Evolutionary conservation across 176 grass and related monocot genomes (phyloP), one percentile per base, ranked within the genome.

Genomic region (Bromus sterilis): DNA sequence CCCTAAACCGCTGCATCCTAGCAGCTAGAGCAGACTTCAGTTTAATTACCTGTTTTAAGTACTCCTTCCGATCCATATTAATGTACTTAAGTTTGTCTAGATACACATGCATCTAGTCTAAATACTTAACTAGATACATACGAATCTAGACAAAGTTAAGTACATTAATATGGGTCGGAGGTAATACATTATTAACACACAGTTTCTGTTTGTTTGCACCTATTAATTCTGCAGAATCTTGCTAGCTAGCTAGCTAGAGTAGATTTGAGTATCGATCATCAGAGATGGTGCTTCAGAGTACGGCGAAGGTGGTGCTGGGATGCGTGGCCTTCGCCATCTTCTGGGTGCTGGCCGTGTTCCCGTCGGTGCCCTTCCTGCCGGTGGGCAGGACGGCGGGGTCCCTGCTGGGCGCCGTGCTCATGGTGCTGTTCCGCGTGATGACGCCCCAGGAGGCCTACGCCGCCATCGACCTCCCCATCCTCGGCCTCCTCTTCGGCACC

Each of bases 261-360:
- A 39, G 30, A 60, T 63, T 55, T 14, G 34, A 24, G 76, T n/a
- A n/a, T n/a, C n/a, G 66, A 46, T 14, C 2, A 49, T 70, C 67
- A 24, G 39, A 44, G 41, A 98, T 95, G 93, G 81, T 80, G 44
- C 71, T 99, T 5, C 91, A 91, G 55, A 78, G 84, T 67, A 87
- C 82, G 59, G 61, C 83, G 8, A 99, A 95, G 85, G 93, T 99
- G 75, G 87, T 88, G 16, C 87, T 99, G 39, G 96, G 96, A 30
- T 91, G 93, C 24, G 82, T 99, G 20, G 96, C 96, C 41, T 99
- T 99, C 78, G 13, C 24, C 31, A 88, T 99, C 78, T 99, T 99
- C 87, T 99, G 96, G 96, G 83, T 99, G 10, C 75, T 99, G 24
- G 96, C 96, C 0, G 96, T 99, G 9, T 99, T 99, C 77, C 96